Evolutionary conservation across 345 rosid genomes (phyloP).

Genomic region (Carallia brachiata): DNA sequence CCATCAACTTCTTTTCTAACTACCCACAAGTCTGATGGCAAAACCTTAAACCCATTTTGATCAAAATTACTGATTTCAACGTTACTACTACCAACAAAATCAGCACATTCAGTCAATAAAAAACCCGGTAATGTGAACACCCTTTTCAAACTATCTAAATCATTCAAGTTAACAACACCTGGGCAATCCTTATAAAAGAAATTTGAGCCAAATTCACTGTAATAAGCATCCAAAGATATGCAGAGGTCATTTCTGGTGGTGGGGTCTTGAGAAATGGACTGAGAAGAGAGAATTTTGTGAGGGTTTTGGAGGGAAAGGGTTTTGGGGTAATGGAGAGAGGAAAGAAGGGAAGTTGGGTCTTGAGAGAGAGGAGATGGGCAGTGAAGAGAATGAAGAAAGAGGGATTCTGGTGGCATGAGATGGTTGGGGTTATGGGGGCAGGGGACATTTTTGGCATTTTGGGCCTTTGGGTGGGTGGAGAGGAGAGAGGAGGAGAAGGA

Average conservation of each 20-base stretch:
- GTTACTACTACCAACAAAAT: conserved; percentile 34
- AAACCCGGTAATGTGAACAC: conserved; percentile 52
- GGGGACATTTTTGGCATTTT: conserved; percentile 30
- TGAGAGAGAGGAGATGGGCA: conserved; percentile 52
- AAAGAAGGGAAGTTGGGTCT: conserved; percentile 26
- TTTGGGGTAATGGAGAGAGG: conserved; percentile 46
- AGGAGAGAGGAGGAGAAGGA: conserved; percentile 24
- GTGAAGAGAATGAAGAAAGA: conserved; percentile 64
- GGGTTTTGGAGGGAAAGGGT: conserved; percentile 32
- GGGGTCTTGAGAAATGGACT: conserved; percentile 16
- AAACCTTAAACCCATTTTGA: conserved; percentile 23
- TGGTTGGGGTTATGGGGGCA: conserved; percentile 67
- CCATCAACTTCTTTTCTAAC: conserved; percentile 52
- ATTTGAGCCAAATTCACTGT: conserved; percentile 34
- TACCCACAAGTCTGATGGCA: conserved; percentile 65
- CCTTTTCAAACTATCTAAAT: conserved; percentile 28
- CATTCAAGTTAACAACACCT: conserved; percentile 50
- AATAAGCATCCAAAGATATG: conserved; percentile 52
- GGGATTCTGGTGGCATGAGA: conserved; percentile 64
- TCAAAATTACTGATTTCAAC: conserved; percentile 18
- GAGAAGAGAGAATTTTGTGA: conserved; percentile 9
- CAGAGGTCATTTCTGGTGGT: conserved; percentile 29
- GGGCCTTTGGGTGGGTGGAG: conserved; percentile 27
- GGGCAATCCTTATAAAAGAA: conserved; percentile 72
- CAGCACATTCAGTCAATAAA: conserved; percentile 52